Evolutionary conservation across 2,329 filamentous ascomycete species (phyloP).

Genomic region (Akanthomyces uredinophilus): DNA sequence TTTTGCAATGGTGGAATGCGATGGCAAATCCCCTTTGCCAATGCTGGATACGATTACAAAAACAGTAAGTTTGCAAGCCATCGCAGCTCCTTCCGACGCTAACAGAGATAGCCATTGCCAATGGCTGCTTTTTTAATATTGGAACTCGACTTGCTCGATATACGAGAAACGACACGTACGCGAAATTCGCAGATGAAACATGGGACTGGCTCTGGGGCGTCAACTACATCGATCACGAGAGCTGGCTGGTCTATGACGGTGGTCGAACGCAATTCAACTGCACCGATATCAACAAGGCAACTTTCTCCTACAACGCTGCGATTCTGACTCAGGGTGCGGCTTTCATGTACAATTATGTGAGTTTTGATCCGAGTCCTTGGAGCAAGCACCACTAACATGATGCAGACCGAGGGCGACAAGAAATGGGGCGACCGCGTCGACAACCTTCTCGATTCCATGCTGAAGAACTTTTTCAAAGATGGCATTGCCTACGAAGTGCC

Average conservation of each 20-base stretch:
- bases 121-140: conserved; percentile 60
- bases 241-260: conserved; percentile 61
- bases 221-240: conserved; percentile 53
- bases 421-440: conserved; percentile 31
- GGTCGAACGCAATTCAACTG: conserved; percentile 55
- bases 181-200: conserved; percentile 53
- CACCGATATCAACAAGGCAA: conserved; percentile 53
- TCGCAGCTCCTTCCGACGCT: not conserved
- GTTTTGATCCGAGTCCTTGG: conserved; percentile 20
- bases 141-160: conserved; percentile 67
- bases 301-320: conserved; percentile 64
- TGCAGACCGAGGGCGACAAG: conserved; percentile 13
- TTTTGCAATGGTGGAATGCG: conserved; percentile 65
- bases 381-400: not conserved
- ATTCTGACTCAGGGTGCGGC: conserved; percentile 58
- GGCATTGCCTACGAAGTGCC: conserved; percentile 60
- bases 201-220: conserved; percentile 57
- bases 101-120: conserved; percentile 45
- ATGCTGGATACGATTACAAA: conserved; percentile 73
- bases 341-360: conserved; percentile 61
- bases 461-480: conserved; percentile 50
- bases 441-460: conserved; percentile 46
- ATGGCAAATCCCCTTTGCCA: conserved; percentile 73
- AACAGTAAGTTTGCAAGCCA: conserved; percentile 39
- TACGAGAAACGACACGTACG: conserved; percentile 61